Conservation (phyloP, 2,329 filamentous ascomycete species). For the Xylariaceae sp. region DNA sequence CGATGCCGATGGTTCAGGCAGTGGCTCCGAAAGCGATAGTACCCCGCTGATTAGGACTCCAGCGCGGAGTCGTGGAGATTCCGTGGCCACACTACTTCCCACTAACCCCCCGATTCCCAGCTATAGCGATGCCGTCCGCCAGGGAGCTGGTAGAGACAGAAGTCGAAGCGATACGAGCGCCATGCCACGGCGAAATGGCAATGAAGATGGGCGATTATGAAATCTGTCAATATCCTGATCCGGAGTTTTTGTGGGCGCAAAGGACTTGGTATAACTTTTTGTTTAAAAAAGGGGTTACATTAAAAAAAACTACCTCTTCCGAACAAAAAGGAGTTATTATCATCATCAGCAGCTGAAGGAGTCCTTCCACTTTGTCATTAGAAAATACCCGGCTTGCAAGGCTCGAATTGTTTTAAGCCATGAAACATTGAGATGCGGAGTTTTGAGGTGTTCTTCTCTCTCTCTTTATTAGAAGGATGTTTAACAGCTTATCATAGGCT, state of each 20-base stretch:
- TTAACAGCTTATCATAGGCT: neutral
- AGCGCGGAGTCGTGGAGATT: slow-evolving; percentile 46
- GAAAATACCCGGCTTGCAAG: slow-evolving; percentile 18
- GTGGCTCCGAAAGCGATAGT: slow-evolving; percentile 53
- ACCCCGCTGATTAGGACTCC: slow-evolving; percentile 46
- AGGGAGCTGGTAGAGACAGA: slow-evolving; percentile 45
- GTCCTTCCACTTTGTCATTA: slow-evolving; percentile 14
- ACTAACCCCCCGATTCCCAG: slow-evolving; percentile 67
- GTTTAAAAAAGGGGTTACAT: neutral
- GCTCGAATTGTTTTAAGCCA: slow-evolving; percentile 9
- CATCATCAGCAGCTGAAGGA: neutral
- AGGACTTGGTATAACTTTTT: slow-evolving; percentile 1
- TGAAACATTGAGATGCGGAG: slow-evolving; percentile 15
- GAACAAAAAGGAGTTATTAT: neutral
- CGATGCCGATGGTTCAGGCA: slow-evolving; percentile 50
- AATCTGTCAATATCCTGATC: neutral
- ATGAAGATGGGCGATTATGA: slow-evolving; percentile 1
- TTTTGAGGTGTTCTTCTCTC: slow-evolving; percentile 11
- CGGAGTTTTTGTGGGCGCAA: slow-evolving; percentile 17
- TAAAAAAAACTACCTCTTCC: neutral
- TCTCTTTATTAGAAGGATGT: no score
- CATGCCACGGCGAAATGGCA: slow-evolving; percentile 22
- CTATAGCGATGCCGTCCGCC: slow-evolving; percentile 68
- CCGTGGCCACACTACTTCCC: slow-evolving; percentile 39
- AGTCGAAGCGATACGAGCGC: slow-evolving; percentile 38